Base-by-base conservation (phyloP, 805 yeast species). In the Naumovozyma castellii region DNA sequence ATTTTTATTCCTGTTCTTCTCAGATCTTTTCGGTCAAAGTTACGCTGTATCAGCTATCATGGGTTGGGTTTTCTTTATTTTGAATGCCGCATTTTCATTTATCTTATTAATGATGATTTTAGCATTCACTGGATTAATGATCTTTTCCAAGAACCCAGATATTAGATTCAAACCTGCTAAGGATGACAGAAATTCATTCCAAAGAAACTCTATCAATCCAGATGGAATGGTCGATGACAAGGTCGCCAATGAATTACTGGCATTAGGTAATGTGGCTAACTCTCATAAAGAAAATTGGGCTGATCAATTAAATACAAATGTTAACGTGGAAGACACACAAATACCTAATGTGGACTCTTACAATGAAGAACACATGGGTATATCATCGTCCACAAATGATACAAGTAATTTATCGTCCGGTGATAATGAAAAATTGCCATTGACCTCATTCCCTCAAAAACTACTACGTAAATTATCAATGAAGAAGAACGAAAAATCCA, bases 141-240 rank as follows among this genome's bases (percentile, higher is more conserved):
- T 83, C 1, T 68, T 80, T 49, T 79, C 90, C 22, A 84, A 82
- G 67, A 86, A 85, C 58, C 96, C 95, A 18, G 95, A 86, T 62
- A 78, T 86, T 9, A 75, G 92, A 61, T 83, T 83, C 58, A 84
- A 83, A 40, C 94, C 94, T n/a, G 94, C 94, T 10, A 80, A 71
- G 53, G 97, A 88, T 63, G 96, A 88, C 61, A 78, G 97, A 73
- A 79, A 86, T 14, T 86, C 95, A 8, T 88, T 88, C 77, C 92
- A 82, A 56, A 71, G 65, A 47, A 54, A 49, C 43, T 54, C 62
- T 42, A 44, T 40, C 16, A 54, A 54, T 15, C 56, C 61, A 28
- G 35, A 22, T 3, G 43, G 29, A 5, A 32, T 20, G 12, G 41
- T 39, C 50, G 45, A 25, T 33, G 50, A 37, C 47, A 47, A 58